These are phyloP conservation scores for Skeletonema marinoi DNA, from an alignment of 108 stramenopile species.

Conservation along the genomic window DNA sequence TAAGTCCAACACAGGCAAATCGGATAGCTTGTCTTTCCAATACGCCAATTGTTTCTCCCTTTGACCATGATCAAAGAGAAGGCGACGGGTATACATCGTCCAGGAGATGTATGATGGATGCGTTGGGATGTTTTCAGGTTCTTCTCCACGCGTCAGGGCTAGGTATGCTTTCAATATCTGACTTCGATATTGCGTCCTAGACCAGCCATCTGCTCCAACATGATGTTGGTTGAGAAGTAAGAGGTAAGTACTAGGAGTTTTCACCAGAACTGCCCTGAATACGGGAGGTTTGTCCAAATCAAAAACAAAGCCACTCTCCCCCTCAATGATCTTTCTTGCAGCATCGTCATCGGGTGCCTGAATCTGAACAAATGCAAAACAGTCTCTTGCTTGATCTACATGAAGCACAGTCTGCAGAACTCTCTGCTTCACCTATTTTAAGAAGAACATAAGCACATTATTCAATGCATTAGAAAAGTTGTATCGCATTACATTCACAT, in stretches of 20 bases:
- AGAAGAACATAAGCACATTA: no score
- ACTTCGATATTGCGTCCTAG: slow-evolving; percentile 1
- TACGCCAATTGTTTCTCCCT: slow-evolving; percentile 21
- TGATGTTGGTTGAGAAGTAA: slow-evolving; percentile 19
- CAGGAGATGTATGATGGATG: slow-evolving; percentile 11
- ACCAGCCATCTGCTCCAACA: slow-evolving; percentile 20
- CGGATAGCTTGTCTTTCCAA: slow-evolving; percentile 21
- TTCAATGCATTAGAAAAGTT: no score
- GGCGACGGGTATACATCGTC: slow-evolving; percentile 8
- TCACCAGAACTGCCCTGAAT: no score
- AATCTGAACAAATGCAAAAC: no score
- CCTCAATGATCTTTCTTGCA: no score
- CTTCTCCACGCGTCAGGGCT: slow-evolving; percentile 11
- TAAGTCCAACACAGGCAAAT: slow-evolving; percentile 6
- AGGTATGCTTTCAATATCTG: slow-evolving; percentile 18
- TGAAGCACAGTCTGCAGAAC: no score
- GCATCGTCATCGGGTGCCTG: no score
- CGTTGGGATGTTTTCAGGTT: slow-evolving; percentile 2
- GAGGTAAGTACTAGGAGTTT: not conserved
- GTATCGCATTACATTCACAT: no score
- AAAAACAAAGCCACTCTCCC: no score
- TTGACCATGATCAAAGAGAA: slow-evolving; percentile 13
- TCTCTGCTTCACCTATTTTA: no score
- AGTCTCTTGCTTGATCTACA: no score
- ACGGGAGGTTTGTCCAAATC: no score